These are phyloP conservation scores for Yueomyces sinensis DNA, from an alignment of 805 yeast species.

Conservation along the genomic window DNA sequence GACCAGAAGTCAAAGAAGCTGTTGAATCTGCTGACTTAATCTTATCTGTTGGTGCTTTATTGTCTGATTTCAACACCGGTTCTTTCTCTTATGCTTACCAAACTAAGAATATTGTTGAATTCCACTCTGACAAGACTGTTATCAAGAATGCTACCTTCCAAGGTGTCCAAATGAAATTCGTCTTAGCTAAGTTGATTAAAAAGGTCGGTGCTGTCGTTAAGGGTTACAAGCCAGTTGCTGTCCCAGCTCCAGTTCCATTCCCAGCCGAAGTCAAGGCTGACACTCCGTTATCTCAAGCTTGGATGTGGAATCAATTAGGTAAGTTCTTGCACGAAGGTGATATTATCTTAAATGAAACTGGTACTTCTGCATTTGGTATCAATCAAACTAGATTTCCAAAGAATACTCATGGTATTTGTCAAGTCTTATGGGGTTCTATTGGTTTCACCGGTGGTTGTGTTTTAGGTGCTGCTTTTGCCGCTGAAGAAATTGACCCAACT, in stretches of 20 bases:
- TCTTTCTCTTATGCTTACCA: slow-evolving; percentile 66
- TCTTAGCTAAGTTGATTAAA: slow-evolving; percentile 31
- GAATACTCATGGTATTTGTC: slow-evolving; percentile 52
- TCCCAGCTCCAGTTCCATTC: slow-evolving; percentile 38
- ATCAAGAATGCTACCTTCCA: slow-evolving; percentile 58
- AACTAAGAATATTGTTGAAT: slow-evolving; percentile 63
- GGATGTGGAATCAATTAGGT: slow-evolving; percentile 54
- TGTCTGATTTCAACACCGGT: slow-evolving; percentile 86
- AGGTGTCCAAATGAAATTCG: slow-evolving; percentile 56
- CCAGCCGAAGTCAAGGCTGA: slow-evolving; percentile 32
- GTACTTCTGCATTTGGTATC: slow-evolving; percentile 66
- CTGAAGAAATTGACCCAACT: slow-evolving; percentile 45
- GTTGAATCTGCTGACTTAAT: slow-evolving; percentile 68
- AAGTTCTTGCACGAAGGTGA: slow-evolving; percentile 56
- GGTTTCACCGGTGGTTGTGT: slow-evolving; percentile 60
- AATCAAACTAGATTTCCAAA: slow-evolving; percentile 53
- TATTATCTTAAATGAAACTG: slow-evolving; percentile 57
- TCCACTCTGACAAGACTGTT: slow-evolving; percentile 66
- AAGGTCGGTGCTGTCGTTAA: slow-evolving; percentile 27
- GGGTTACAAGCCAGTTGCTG: slow-evolving; percentile 37
- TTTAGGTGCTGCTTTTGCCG: slow-evolving; percentile 56
- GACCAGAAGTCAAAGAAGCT: slow-evolving; percentile 55
- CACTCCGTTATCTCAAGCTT: slow-evolving; percentile 46
- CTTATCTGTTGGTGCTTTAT: slow-evolving; percentile 66
- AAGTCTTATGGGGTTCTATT: slow-evolving; percentile 66